Evolutionary conservation across 2,329 filamentous ascomycete species (phyloP), one percentile per base, ranked within the genome.

Genomic region (Gyromitra esculenta): DNA sequence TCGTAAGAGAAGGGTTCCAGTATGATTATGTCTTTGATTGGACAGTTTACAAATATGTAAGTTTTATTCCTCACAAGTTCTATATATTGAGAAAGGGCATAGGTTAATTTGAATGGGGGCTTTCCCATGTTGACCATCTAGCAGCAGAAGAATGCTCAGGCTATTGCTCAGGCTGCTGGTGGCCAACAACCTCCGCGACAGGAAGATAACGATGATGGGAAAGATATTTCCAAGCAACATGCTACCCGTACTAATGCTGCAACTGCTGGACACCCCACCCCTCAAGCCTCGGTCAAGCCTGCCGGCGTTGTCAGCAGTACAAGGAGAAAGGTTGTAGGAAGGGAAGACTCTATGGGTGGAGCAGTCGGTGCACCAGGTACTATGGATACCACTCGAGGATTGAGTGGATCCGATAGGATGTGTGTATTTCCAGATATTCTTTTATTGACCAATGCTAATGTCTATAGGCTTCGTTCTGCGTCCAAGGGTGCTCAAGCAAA

Each of bases 1-100:
- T 99, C 83, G 96, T 99, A 81, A 94, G 96, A 79, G 96, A 98
- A 85, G 96, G 95, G 73, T 99, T 98, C 91, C 96, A 99, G 87
- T 98, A 99, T 85, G 96, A 99, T 86, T 98, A 99, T 82, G 96
- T 99, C 82, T 99, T 99, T 82, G 96, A 99, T 87, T 99, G 96
- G 96, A 99, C 96, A 77, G 96, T 81, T 43, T 81, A 81, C 57
- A 81, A 81, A 81, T 81, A 81, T 68, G 80, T 81, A 78, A 71
- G 80, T 57, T 69, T 56, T 52, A n/a, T 45, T n/a, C 9, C 37
- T 48, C 45, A 64, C 9, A 5, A 37, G 18, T 25, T 18, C 18
- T 62, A 35, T 35, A 9, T 50, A 45, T 62, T 73, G 35, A 45
- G 35, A 69, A 15, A 45, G 64, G 41, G 56, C 39, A 65, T 62